phyloP scores from a whole-genome alignment of 2,329 filamentous ascomycete genomes.

The Ophiosphaerella korrae region DNA sequence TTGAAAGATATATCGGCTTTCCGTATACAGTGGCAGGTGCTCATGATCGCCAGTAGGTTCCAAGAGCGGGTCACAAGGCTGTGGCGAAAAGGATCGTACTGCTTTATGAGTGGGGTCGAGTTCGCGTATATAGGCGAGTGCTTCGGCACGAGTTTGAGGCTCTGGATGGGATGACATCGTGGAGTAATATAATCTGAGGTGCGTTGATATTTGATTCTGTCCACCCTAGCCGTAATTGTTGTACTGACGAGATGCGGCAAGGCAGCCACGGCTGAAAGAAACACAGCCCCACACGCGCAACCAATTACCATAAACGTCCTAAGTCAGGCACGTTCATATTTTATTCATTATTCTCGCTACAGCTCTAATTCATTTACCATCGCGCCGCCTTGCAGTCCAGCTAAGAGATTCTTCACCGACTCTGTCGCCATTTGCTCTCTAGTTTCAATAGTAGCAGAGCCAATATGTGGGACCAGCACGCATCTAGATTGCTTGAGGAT shows the following conservation, averaged over 20 bases:
- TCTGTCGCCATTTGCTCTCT: constrained; percentile 63
- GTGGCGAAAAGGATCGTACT: too few relatives aligned
- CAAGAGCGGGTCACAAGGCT: too few relatives aligned
- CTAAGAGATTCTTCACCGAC: constrained; percentile 60
- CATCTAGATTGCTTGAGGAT: constrained; percentile 54
- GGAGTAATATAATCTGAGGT: too few relatives aligned
- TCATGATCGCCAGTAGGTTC: not conserved
- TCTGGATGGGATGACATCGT: too few relatives aligned
- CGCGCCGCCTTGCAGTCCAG: constrained; percentile 25
- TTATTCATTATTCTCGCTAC: constrained; percentile 35
- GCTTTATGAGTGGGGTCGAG: not conserved
- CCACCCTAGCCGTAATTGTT: not conserved
- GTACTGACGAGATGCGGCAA: not conserved
- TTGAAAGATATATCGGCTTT: not conserved
- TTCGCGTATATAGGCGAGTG: not conserved
- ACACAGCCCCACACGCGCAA: not conserved
- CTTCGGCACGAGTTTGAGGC: too few relatives aligned
- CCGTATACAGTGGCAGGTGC: not conserved
- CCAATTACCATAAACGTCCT: not conserved
- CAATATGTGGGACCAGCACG: constrained; percentile 64
- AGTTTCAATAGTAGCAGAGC: constrained; percentile 62
- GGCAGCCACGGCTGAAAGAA: constrained; percentile 4
- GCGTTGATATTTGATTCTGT: not conserved
- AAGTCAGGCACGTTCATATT: not conserved
- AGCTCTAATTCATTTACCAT: constrained; percentile 39